phyloP scores from a whole-genome alignment of 805 yeast genomes.

The Metschnikowia bowlesiae region DNA sequence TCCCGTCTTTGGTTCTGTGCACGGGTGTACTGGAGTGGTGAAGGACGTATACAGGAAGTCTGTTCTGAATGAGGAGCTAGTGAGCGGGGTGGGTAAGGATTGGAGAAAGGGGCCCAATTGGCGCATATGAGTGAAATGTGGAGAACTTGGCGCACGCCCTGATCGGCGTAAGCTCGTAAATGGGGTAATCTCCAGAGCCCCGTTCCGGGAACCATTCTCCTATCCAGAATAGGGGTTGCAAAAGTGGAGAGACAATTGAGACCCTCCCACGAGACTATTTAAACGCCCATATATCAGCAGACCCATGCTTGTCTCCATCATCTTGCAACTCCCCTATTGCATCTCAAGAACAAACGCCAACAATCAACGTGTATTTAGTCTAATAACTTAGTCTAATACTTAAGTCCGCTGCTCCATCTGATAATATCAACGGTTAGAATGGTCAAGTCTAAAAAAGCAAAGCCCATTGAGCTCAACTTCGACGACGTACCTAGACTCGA shows the following conservation, averaged over 20 bases:
- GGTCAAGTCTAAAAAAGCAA: constrained; percentile 27
- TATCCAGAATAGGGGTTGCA: neutral
- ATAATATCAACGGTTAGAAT: neutral
- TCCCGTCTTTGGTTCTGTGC: too few relatives aligned
- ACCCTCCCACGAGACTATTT: neutral
- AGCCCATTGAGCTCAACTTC: constrained; percentile 26
- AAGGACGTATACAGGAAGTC: neutral
- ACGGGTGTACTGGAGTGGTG: neutral
- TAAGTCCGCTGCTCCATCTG: too few relatives aligned
- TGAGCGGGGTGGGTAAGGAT: too few relatives aligned
- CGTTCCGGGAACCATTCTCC: neutral
- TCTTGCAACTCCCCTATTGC: neutral
- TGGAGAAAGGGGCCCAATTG: neutral
- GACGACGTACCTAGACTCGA: constrained; percentile 36
- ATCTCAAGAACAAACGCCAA: neutral
- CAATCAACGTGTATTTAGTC: neutral
- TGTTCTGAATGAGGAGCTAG: neutral
- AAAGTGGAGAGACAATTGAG: neutral
- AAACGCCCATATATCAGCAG: neutral
- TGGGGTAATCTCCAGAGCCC: too few relatives aligned
- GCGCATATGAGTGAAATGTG: neutral
- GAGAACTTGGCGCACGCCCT: neutral
- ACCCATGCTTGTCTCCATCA: neutral
- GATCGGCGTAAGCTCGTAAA: neutral
- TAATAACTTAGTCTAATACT: too few relatives aligned